phyloP scores from a whole-genome alignment of 2,329 filamentous ascomycete genomes.

The Fusarium acutatum region DNA sequence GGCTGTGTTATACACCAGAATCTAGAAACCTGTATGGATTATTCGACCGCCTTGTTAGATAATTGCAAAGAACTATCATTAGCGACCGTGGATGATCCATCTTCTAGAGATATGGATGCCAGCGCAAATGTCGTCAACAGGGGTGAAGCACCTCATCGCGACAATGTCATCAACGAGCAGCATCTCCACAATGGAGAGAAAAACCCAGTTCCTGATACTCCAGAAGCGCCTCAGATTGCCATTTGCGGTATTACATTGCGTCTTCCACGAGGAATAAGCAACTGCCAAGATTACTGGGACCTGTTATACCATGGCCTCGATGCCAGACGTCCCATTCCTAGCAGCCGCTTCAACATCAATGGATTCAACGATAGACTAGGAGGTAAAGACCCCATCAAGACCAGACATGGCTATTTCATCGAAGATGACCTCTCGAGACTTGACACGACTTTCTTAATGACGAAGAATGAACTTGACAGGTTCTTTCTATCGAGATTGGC shows the following conservation, averaged over 20 bases:
- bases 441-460: slow-evolving; percentile 1
- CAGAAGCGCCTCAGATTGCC: not conserved
- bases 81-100: not conserved
- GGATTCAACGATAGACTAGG: not conserved
- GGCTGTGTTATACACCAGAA: not conserved
- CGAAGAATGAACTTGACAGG: not conserved
- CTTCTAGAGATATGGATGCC: not conserved
- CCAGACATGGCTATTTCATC: not conserved
- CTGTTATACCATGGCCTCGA: not conserved
- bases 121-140: not conserved
- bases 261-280: not conserved
- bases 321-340: not conserved
- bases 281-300: not conserved
- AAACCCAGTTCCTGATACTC: not conserved
- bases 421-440: not conserved
- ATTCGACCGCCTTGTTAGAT: not conserved
- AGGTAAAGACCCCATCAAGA: not conserved
- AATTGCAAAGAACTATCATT: not conserved
- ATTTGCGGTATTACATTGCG: slow-evolving; percentile 4
- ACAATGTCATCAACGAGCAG: not conserved
- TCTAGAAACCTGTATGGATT: not conserved
- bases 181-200: not conserved
- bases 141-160: not conserved
- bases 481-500: slow-evolving; percentile 6
- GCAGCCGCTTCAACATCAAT: not conserved